Percentiles rank a stretch among this genome's conserved stretches.
phyloP scores from a whole-genome alignment of 495 filamentous ascomycete genomes.

The Ramalina peruviana region DNA sequence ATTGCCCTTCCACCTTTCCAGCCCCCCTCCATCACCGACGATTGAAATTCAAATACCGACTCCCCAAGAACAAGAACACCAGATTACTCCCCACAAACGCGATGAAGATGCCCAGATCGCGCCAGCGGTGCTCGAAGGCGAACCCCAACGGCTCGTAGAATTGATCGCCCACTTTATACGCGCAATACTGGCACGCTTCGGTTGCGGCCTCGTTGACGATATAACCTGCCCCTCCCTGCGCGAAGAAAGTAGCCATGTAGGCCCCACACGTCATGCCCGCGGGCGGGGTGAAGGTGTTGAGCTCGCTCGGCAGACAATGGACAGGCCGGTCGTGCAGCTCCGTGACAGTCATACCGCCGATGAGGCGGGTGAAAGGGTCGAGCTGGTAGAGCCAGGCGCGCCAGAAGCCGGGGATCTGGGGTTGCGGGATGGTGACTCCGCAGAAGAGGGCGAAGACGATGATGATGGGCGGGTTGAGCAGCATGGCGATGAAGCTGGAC shows the following conservation, averaged over 20 bases:
- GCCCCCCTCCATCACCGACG: too few relatives aligned
- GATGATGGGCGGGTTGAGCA: conserved; percentile 51
- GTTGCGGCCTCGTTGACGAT: conserved; percentile 38
- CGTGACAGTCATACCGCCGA: conserved; percentile 47
- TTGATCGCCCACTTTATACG: conserved; percentile 38
- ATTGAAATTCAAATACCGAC: too few relatives aligned
- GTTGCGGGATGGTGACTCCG: conserved; percentile 53
- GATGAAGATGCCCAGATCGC: conserved; percentile 58
- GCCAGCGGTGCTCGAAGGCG: conserved; percentile 44
- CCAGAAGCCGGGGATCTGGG: conserved; percentile 57
- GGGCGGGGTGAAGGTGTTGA: conserved; percentile 39
- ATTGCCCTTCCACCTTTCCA: too few relatives aligned
- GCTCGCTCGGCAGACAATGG: conserved; percentile 47
- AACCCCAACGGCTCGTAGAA: conserved; percentile 40
- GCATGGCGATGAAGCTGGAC: conserved; percentile 48
- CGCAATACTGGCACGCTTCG: conserved; percentile 46
- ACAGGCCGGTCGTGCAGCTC: conserved; percentile 44
- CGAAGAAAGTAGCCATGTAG: conserved; percentile 43
- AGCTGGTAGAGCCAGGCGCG: conserved; percentile 69
- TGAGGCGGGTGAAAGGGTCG: conserved; percentile 60
- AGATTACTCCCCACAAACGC: conserved; percentile 69
- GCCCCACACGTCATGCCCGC: conserved; percentile 37
- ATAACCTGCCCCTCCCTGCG: conserved; percentile 31
- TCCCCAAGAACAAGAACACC: conserved; percentile 15
- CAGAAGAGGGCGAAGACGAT: conserved; percentile 61